Evolutionary conservation across 1,139 yeast species (phyloP), one percentile per base, ranked within the genome.

Genomic region (Geotrichum europaeum): DNA sequence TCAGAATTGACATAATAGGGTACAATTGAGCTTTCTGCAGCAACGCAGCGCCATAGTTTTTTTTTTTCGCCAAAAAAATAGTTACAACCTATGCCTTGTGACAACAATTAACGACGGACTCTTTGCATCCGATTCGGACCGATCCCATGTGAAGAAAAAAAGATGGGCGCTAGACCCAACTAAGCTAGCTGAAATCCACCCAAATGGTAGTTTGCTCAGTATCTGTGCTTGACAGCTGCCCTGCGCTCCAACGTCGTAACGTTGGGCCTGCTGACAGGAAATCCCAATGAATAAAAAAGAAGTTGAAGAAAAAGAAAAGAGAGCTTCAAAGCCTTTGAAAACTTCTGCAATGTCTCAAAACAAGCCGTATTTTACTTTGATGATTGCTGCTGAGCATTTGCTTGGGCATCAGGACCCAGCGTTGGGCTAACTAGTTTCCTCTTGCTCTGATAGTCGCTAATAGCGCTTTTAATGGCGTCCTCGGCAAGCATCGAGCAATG

Each of bases 401-500:
- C 20, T 15, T 40, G 47, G 6, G 65, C 52, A 51, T 59, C 62
- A 36, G 76, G 76, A 12, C 77, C 77, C 30, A 74, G 65, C 13
- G 77, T 75, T 25, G 77, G 75, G 53, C 65, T 60, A 30, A 66
- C 57, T 65, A 66, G 65, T 12, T 66, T 66, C 60, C 76, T 69
- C 86, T 94, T 94, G 59, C 91, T 76, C 75, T 84, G 84, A 81
- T 92, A 94, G 75, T 94, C 99, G 79, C 89, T 91, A 69, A 94
- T 94, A 24, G 99, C 99, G 59, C 94, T 86, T 81, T 94, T 92
- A 75, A 94, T 94, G 62, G 99, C 98, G 72, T 94, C 99, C 76
- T 94, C 99, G 15, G 99, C 99, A 73, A 94, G 81, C 99, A 94
- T 94, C 20, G 97, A 89, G 76, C 99, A 94, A 75, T 94, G 99